Conservation (phyloP, 768 basidiomycete species). For the Cystobasidium tubakii region DNA sequence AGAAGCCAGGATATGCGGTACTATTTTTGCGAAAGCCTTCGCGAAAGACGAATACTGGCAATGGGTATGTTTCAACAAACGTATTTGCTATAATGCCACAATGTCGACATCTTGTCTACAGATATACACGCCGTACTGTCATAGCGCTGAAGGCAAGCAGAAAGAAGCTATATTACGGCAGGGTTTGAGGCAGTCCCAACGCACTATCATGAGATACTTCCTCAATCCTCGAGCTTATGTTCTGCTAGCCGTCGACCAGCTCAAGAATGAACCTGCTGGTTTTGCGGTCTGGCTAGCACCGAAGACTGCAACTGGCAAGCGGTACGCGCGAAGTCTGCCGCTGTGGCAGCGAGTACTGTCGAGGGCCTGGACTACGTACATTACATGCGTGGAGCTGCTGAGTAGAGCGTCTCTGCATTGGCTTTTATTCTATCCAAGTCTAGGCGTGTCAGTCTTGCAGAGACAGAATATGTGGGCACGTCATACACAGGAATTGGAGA, state of each 20-base stretch:
- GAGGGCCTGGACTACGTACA: not conserved
- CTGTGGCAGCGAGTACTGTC: not conserved
- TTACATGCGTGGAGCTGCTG: too few species aligned
- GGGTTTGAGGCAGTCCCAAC: not conserved
- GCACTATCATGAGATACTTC: not conserved
- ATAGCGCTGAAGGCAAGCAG: not conserved
- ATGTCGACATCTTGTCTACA: too few species aligned
- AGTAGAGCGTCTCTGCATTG: not conserved
- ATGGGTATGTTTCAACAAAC: constrained; percentile 11
- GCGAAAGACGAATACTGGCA: not conserved
- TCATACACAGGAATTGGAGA: not conserved
- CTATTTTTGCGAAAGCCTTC: not conserved
- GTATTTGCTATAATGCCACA: too few species aligned
- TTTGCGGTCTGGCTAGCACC: constrained; percentile 4
- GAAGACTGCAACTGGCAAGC: not conserved
- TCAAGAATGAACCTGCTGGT: not conserved
- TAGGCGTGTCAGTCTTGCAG: not conserved
- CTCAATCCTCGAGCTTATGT: not conserved
- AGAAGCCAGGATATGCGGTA: not conserved
- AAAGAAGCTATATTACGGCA: not conserved
- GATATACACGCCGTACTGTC: not conserved
- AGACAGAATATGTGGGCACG: constrained; percentile 3
- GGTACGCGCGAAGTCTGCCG: not conserved
- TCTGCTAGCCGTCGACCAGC: not conserved
- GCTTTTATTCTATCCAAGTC: not conserved